A percentile compares a stretch with the other conserved stretches of the same genome.
Evolutionary conservation across 306 rosid species (phyloP).

Genomic region (Cucurbita maxima): DNA sequence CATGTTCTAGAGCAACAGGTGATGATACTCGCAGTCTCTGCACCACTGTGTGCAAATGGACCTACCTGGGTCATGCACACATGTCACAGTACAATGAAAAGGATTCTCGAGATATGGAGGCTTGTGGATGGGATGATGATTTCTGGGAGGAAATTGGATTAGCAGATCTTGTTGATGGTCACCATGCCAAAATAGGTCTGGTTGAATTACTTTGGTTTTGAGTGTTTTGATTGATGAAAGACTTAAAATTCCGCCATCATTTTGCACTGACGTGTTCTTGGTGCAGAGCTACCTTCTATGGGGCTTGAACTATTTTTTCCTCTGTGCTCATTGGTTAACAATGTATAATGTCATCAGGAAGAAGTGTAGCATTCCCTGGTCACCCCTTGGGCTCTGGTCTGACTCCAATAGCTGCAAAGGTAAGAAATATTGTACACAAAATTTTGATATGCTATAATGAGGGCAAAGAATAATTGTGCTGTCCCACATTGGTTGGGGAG

Average conservation of each 20-base stretch:
- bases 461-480: not conserved
- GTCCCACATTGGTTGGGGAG: too few species aligned
- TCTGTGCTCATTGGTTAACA: slow-evolving; percentile 11
- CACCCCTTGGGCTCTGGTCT: slow-evolving; percentile 95
- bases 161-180: slow-evolving; percentile 88
- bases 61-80: slow-evolving; percentile 97
- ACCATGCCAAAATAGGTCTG: slow-evolving; percentile 93
- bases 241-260: too few species aligned
- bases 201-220: not conserved
- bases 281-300: not conserved
- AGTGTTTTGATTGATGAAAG: slow-evolving; percentile 2
- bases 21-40: slow-evolving; percentile 96
- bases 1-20: slow-evolving; percentile 65
- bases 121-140: slow-evolving; percentile 99
- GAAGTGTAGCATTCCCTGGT: slow-evolving; percentile 97
- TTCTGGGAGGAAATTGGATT: slow-evolving; percentile 99
- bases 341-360: slow-evolving; percentile 52
- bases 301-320: not conserved
- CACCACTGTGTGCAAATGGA: slow-evolving; percentile 97
- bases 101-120: slow-evolving; percentile 72
- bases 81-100: slow-evolving; percentile 58
- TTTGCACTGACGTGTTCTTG: not conserved
- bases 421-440: slow-evolving; percentile 40
- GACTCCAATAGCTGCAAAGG: slow-evolving; percentile 82
- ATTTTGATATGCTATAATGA: slow-evolving; percentile 16